These are phyloP conservation scores for Fusarium oxysporum DNA, from an alignment of 2,329 filamentous ascomycete genomes.

Conservation along the genomic window DNA sequence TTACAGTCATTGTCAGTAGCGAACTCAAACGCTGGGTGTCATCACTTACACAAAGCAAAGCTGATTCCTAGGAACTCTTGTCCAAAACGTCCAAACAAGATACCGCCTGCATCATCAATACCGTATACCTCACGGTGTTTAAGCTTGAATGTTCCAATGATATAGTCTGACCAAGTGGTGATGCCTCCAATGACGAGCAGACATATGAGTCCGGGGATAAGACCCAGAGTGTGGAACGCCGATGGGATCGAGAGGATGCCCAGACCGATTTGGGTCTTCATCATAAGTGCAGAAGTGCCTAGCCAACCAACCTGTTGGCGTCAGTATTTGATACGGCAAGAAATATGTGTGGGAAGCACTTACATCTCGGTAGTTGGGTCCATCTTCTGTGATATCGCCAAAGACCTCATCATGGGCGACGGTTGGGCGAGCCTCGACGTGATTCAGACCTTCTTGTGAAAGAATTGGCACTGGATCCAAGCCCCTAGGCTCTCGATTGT, in stretches of 20 bases:
- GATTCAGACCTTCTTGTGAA: background rate
- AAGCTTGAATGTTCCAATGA: slow-evolving; percentile 63
- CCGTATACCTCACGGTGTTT: slow-evolving; percentile 63
- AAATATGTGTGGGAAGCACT: background rate
- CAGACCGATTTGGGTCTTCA: slow-evolving; percentile 60
- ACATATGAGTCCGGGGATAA: slow-evolving; percentile 60
- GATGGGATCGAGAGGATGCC: slow-evolving; percentile 61
- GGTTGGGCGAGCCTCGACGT: background rate
- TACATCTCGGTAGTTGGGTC: slow-evolving; percentile 49
- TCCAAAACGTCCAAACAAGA: slow-evolving; percentile 62
- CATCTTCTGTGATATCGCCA: slow-evolving; percentile 45
- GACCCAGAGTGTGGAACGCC: slow-evolving; percentile 58
- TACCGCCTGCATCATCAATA: slow-evolving; percentile 63
- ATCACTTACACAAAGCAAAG: slow-evolving; percentile 49
- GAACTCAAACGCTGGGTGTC: no score
- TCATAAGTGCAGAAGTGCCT: slow-evolving; percentile 58
- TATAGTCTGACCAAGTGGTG: slow-evolving; percentile 62
- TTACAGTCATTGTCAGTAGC: background rate
- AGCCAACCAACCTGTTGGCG: slow-evolving; percentile 55
- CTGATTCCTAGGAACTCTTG: slow-evolving; percentile 55
- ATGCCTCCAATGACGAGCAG: slow-evolving; percentile 55
- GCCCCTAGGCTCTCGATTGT: background rate
- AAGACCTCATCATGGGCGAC: slow-evolving; percentile 47
- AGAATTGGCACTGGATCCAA: background rate
- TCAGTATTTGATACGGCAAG: background rate